Conservation (phyloP, 352 stramenopile species). For the Phytophthora sojae region DNA sequence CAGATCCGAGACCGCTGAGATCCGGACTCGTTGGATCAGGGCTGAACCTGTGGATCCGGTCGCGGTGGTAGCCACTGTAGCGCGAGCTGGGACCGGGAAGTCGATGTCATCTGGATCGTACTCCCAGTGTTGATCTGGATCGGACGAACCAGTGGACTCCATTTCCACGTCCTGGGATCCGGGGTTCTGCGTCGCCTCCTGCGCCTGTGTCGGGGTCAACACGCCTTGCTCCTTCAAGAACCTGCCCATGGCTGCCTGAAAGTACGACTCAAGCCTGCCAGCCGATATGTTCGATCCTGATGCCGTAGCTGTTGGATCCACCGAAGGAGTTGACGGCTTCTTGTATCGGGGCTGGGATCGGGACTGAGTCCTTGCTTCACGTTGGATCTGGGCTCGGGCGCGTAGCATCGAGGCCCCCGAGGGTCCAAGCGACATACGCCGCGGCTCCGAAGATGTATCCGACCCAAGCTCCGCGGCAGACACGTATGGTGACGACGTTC, state of each 20-base stretch:
- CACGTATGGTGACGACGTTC: background rate
- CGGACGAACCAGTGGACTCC: background rate
- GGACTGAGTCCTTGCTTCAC: too few species aligned
- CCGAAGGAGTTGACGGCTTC: background rate
- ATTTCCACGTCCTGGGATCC: background rate
- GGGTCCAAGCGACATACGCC: background rate
- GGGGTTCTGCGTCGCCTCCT: background rate
- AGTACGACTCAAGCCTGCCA: background rate
- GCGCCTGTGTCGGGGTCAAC: too few species aligned
- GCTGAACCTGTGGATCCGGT: background rate
- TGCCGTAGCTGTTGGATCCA: background rate
- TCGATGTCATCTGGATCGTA: background rate
- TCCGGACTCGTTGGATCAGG: background rate
- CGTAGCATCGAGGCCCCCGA: too few species aligned
- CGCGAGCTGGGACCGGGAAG: background rate
- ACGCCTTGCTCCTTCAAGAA: background rate
- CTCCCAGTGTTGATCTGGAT: background rate
- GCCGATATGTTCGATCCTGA: background rate
- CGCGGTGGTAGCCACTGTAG: background rate
- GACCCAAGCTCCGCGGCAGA: background rate
- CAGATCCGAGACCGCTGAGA: constrained; percentile 11
- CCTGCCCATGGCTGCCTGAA: background rate
- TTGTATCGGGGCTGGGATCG: too few species aligned
- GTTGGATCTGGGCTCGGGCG: too few species aligned
- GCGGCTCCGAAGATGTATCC: too few species aligned